These are phyloP conservation scores for Sisymbrium irio DNA, from an alignment of 345 rosid species.

Conservation along the genomic window DNA sequence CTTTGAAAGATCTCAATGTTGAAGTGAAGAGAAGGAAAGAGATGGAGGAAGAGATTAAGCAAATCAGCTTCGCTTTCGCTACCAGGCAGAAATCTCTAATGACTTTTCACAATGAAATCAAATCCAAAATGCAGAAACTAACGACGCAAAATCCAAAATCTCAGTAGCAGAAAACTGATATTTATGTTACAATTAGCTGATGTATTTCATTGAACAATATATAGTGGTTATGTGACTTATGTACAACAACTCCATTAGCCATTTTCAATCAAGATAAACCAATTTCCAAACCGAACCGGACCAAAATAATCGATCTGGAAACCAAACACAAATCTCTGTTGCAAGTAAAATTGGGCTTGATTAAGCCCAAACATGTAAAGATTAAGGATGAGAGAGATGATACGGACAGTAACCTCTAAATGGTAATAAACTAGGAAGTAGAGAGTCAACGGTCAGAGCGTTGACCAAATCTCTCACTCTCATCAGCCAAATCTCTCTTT, in stretches of 20 bases:
- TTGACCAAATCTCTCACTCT: conserved; percentile 34
- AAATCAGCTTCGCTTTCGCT: conserved; percentile 60
- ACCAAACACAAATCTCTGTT: conserved; percentile 13
- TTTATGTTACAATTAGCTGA: background rate
- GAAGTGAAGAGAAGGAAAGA: conserved; percentile 63
- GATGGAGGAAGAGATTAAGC: conserved; percentile 72
- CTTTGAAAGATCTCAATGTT: conserved; percentile 52
- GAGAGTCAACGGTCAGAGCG: conserved; percentile 31
- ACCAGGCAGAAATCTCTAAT: conserved; percentile 55
- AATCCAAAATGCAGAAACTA: conserved; percentile 61
- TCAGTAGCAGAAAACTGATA: background rate
- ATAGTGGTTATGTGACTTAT: background rate
- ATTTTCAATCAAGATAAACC: background rate
- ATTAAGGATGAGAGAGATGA: no score
- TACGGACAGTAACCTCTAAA: conserved; percentile 3
- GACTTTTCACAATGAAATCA: conserved; percentile 63
- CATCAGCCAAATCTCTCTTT: conserved; percentile 25
- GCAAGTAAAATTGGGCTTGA: conserved; percentile 9
- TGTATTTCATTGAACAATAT: background rate
- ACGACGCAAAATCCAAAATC: conserved; percentile 41
- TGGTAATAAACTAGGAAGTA: conserved; percentile 22
- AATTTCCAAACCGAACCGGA: background rate
- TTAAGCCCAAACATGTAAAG: conserved; percentile 6
- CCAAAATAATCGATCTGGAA: background rate
- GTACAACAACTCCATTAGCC: background rate